Percentiles rank a stretch among this genome's conserved stretches.
Conservation (phyloP, 805 yeast species). For the Cyberlindnera xylosilytica region DNA sequence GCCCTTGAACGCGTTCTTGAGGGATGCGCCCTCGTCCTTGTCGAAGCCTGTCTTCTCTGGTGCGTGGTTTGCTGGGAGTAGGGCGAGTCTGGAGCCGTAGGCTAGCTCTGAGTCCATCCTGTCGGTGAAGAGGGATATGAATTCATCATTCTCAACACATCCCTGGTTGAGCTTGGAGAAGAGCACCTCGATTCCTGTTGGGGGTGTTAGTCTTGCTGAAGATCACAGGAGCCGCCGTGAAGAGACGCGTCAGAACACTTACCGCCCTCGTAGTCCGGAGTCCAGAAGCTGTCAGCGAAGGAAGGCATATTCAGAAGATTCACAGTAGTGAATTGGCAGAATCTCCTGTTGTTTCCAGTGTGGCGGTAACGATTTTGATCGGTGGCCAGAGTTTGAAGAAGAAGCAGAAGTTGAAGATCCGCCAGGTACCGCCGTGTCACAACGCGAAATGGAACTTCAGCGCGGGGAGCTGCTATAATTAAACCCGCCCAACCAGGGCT, state of each 20-base stretch:
- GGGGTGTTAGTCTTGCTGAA: slow-evolving; percentile 1
- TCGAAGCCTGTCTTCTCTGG: slow-evolving; percentile 41
- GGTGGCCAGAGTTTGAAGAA: background rate
- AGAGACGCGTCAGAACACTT: slow-evolving; percentile 13
- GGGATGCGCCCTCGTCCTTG: slow-evolving; percentile 61
- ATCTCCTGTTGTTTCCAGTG: too few relatives aligned
- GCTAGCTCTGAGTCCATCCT: slow-evolving; percentile 70
- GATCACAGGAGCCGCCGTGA: background rate
- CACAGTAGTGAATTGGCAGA: background rate
- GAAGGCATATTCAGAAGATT: slow-evolving; percentile 40
- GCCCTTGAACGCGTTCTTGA: slow-evolving; percentile 61
- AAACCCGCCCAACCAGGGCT: too few relatives aligned
- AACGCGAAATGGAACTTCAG: slow-evolving; percentile 8
- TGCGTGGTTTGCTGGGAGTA: slow-evolving; percentile 35
- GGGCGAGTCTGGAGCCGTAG: slow-evolving; percentile 56
- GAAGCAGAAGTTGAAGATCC: background rate
- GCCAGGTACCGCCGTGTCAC: background rate
- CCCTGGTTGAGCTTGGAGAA: slow-evolving; percentile 59
- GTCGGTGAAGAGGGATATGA: slow-evolving; percentile 58
- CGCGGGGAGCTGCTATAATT: too few relatives aligned
- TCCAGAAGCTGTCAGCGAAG: slow-evolving; percentile 78
- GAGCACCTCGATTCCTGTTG: slow-evolving; percentile 43
- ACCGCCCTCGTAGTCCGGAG: slow-evolving; percentile 59
- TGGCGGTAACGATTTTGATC: too few relatives aligned
- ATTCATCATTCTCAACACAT: slow-evolving; percentile 66